phyloP scores from a whole-genome alignment of 1,284 basidiomycete genomes.

The Rhodofomes roseus region DNA sequence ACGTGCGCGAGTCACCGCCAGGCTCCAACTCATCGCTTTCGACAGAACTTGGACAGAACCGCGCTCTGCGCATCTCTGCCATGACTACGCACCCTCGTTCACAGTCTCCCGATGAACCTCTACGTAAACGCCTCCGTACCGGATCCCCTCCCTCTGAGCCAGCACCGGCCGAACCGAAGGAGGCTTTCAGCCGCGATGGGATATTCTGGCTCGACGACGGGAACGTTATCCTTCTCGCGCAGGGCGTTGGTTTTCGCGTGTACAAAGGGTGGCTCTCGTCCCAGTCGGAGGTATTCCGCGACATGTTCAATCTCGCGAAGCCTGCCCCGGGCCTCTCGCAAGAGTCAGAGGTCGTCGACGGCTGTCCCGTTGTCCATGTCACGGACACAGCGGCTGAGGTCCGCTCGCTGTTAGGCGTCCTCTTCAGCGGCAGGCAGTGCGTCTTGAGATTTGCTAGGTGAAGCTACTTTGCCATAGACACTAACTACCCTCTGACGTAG shows the following conservation, averaged over 20 bases:
- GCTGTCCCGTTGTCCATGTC: background rate
- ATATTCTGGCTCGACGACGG: conserved; percentile 12
- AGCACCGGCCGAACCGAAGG: background rate
- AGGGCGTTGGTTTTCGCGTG: background rate
- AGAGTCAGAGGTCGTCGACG: background rate
- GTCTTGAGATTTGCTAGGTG: background rate
- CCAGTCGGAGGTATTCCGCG: conserved; percentile 8
- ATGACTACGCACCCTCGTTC: too few species aligned
- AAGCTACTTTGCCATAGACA: background rate
- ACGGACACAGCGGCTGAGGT: conserved; percentile 8
- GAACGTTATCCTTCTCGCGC: conserved; percentile 8
- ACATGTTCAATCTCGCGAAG: conserved; percentile 3
- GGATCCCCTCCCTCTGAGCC: too few species aligned
- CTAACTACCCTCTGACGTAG: background rate
- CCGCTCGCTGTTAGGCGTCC: background rate
- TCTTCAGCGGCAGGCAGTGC: background rate
- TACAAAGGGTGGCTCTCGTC: background rate
- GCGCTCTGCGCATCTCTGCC: too few species aligned
- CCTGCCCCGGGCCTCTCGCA: background rate
- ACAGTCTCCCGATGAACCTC: background rate
- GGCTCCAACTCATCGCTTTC: too few species aligned
- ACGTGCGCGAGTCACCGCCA: too few species aligned
- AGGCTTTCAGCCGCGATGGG: background rate
- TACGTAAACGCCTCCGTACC: background rate
- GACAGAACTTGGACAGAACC: too few species aligned